Evolutionary conservation across 2,329 filamentous ascomycete genomes (phyloP).

Genomic region (Amesomyces nigricolor): DNA sequence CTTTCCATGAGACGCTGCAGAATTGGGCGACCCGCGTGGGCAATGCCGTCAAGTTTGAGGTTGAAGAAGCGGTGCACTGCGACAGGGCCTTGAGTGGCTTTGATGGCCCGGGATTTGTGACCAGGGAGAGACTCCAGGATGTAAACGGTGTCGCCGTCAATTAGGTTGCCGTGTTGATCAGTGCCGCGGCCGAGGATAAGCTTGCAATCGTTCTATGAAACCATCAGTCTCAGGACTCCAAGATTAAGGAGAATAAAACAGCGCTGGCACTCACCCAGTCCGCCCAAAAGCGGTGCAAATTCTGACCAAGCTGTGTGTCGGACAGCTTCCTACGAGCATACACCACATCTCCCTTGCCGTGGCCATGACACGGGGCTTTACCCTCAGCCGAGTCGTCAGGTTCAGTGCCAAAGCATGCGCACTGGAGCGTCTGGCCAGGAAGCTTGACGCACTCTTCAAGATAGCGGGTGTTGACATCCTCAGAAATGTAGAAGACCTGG

Average conservation of each 20-base stretch:
- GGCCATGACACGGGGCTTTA: neutral
- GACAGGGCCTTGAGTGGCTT: neutral
- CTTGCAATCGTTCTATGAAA: conserved; percentile 1
- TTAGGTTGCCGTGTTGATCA: neutral
- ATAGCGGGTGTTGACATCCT: neutral
- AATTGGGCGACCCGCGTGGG: neutral
- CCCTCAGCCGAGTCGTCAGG: too few species aligned
- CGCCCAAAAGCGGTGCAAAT: neutral
- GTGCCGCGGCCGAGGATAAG: neutral
- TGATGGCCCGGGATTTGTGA: neutral
- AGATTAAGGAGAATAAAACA: neutral
- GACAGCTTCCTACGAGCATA: neutral
- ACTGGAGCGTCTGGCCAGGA: neutral
- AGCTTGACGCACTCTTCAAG: neutral
- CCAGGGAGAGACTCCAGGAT: conserved; percentile 1
- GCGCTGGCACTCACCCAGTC: neutral
- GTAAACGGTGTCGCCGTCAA: neutral
- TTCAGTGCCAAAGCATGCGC: neutral
- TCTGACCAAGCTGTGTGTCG: neutral
- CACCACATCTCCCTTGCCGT: neutral
- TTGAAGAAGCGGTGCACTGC: neutral
- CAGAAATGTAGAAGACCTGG: neutral
- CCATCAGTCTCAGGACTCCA: too few species aligned
- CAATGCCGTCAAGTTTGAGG: neutral
- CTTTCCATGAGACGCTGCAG: neutral